Evolutionary conservation across 129 eudicot genomes (phyloP), one percentile per base, ranked within the genome.

Genomic region (Artemisia tridentata): DNA sequence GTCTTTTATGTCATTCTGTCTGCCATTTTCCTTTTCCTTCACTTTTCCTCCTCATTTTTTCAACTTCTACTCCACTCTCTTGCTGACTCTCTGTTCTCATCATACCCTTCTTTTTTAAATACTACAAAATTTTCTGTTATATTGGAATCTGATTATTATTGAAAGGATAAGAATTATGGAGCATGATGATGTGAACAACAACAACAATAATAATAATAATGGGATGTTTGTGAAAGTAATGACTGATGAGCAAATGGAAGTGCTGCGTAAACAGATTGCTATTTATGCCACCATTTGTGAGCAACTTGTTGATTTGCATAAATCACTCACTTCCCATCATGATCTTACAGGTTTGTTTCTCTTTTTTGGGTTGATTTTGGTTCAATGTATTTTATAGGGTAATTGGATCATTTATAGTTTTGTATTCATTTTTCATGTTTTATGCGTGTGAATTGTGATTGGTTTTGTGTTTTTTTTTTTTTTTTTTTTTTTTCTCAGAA

Each of bases 241-340:
- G 99, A 93, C 99, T 0, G 99, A 93, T 78, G 97, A 93, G 75
- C 99, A 93, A 60, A 84, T 90, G 90, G 97, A 93, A 71, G 88
- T 93, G 67, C 86, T 93, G 3, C 79, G 97, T 14, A 93, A 91
- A 71, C 99, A 93, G 78, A 93, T 93, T 65, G 99, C 99, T 4
- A 92, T 83, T 72, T 93, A 93, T 65, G 96, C 92, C 15, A 82
- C 99, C 65, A 90, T 93, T 81, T 89, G 97, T 51, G 92, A 93
- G 63, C 96, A 93, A 29, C 99, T 93, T 63, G 97, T 93, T 63
- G 99, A 93, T 79, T 72, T 93, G 83, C 99, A 93, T 57, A 89
- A 87, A 72, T 88, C 99, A 52, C 87, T 87, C 72, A 80, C 99
- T 72, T 77, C 90, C 16, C 96, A 90, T 34, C 95, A 85, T 67